Conservation (phyloP, 2,329 filamentous ascomycete genomes). For the Ilyonectria robusta region DNA sequence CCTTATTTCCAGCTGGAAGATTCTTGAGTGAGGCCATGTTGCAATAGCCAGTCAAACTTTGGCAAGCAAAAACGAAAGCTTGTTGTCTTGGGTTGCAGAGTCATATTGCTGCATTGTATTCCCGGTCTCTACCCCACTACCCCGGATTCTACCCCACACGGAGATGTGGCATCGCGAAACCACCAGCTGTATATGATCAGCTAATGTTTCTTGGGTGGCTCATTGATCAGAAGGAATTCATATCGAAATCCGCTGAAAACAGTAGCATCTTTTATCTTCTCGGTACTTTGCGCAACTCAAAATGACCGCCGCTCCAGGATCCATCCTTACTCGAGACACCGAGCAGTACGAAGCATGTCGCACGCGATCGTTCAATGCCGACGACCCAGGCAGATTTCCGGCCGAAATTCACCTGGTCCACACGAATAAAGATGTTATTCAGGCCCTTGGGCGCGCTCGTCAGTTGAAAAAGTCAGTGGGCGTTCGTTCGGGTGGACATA, state of each 20-base stretch:
- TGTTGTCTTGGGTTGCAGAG: not conserved
- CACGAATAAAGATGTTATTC: not conserved
- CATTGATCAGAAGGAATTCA: not conserved
- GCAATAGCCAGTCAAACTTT: not conserved
- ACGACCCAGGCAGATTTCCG: constrained; percentile 5
- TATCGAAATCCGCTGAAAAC: too few species aligned
- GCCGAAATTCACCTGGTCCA: constrained; percentile 11
- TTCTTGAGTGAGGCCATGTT: not conserved
- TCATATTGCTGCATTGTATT: too few species aligned
- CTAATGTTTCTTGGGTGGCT: not conserved
- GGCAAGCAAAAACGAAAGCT: too few species aligned
- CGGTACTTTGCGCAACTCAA: not conserved
- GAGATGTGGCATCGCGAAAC: too few species aligned
- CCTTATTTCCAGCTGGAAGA: not conserved
- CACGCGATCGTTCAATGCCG: constrained; percentile 7
- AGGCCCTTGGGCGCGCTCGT: constrained; percentile 1
- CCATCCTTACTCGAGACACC: not conserved
- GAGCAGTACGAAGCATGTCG: constrained; percentile 11
- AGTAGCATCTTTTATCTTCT: not conserved
- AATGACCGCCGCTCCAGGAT: not conserved
- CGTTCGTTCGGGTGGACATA: constrained; percentile 13
- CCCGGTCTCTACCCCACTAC: too few species aligned
- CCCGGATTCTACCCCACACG: too few species aligned
- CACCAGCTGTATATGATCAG: too few species aligned
- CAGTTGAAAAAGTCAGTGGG: not conserved